Evolutionary conservation across 495 filamentous ascomycete genomes (phyloP), one percentile per base, ranked within the genome.

Genomic region (Neurospora pannonica): DNA sequence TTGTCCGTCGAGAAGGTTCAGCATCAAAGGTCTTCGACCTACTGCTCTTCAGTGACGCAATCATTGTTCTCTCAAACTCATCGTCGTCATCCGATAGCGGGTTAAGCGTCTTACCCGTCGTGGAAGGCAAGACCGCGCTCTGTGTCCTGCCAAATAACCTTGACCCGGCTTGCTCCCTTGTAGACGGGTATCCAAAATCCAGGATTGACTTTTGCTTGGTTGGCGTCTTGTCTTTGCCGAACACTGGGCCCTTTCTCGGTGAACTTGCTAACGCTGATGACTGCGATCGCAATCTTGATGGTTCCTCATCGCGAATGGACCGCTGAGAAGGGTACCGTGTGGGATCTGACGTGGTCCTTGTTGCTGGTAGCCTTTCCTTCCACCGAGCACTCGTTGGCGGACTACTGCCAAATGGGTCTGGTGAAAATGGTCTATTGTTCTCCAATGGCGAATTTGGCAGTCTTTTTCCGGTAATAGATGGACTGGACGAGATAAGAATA

Each of bases 401-500:
- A 17, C 38, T 37, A 34, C 28, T 74, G n/a, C 36, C 60, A 74
- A 76, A 76, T 19, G 85, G 85, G 71, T 84, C 86, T 70, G 85
- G 85, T 37, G 81, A 80, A 77, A 85, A 34, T 17, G 28, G 9
- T 1, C 54, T 67, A 5, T 37, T 15, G 24, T 75, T 43, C 6
- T 71, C 70, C n/a, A 38, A 17, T 7, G 70, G 71, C 2, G 73
- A 24, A n/a, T 37, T 75, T 11, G 69, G 72, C 3, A 31, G 21
- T 10, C 75, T 71, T 38, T 80, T 76, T 31, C 38, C 31, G 40
- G n/a, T 73, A n/a, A 46, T 60, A 73, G 76, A 75, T 21, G 85
- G 85, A 72, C 84, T 86, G 70, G 85, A 86, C 38, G 81, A 80
- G 77, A 86, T 82, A 74, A 81, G 38, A 75, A 87, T 85, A 19